These are phyloP conservation scores for Testicularia cyperi DNA, from an alignment of 1,284 basidiomycete genomes.

Conservation along the genomic window DNA sequence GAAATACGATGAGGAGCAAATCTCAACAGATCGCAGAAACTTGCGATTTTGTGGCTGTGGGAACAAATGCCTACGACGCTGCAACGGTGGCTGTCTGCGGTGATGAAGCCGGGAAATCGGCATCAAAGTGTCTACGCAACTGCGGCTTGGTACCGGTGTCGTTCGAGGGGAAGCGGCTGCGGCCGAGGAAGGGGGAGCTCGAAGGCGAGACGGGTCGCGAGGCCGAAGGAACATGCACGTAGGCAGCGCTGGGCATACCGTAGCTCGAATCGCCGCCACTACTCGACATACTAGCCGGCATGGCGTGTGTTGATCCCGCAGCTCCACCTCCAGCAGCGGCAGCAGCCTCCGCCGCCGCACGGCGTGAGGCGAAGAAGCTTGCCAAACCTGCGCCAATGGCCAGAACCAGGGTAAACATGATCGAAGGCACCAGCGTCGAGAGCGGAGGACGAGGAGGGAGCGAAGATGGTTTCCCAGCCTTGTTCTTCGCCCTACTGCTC, in stretches of 20 bases:
- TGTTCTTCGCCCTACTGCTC: neutral
- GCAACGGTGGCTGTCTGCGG: neutral
- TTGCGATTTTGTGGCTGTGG: too few relatives aligned
- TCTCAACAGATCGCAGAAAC: too few relatives aligned
- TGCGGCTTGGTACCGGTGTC: neutral
- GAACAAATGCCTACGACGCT: too few relatives aligned
- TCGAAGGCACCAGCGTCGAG: conserved; percentile 43
- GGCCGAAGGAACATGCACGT: conserved; percentile 7
- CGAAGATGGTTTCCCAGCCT: neutral
- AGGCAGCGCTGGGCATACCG: conserved; percentile 3
- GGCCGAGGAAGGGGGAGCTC: neutral
- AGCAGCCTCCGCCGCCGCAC: conserved; percentile 5
- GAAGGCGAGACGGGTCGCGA: too few relatives aligned
- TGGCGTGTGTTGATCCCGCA: too few relatives aligned
- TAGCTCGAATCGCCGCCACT: too few relatives aligned
- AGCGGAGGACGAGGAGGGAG: conserved; percentile 50
- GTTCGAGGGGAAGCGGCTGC: neutral
- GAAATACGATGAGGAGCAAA: too few relatives aligned
- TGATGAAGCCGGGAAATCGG: neutral
- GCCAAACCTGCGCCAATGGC: conserved; percentile 43
- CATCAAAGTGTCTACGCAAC: neutral
- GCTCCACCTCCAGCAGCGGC: neutral
- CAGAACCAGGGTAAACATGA: conserved; percentile 45
- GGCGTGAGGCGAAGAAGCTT: conserved; percentile 23
- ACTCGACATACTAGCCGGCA: too few relatives aligned